Evolutionary conservation across 345 rosid genomes (phyloP).

Genomic region (Boechera stricta): DNA sequence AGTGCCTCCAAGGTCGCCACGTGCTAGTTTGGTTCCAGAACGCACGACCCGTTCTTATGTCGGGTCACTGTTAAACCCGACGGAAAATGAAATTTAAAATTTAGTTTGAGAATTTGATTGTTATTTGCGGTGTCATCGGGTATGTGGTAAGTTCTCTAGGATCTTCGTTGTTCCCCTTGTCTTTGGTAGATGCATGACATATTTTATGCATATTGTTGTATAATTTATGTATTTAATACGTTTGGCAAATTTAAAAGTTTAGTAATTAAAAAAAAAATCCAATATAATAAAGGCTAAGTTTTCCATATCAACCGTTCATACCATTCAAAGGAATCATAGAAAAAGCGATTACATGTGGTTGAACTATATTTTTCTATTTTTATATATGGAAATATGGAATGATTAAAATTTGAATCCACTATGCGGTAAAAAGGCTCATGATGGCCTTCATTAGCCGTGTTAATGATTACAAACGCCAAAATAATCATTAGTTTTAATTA

Average conservation of each 20-base stretch:
- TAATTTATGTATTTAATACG: constrained; percentile 7
- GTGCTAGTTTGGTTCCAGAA: constrained; percentile 73
- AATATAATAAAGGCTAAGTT: neutral
- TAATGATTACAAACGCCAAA: constrained; percentile 29
- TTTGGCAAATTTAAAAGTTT: constrained; percentile 8
- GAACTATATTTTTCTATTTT: neutral
- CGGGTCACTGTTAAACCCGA: constrained; percentile 43
- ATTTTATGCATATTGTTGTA: constrained; percentile 22
- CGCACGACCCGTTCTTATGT: constrained; percentile 36
- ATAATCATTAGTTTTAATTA: neutral
- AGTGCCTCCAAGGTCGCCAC: constrained; percentile 76
- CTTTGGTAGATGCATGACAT: constrained; percentile 24
- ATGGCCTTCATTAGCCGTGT: constrained; percentile 19
- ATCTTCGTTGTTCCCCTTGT: constrained; percentile 1
- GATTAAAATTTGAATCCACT: neutral
- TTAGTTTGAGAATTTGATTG: constrained; percentile 22
- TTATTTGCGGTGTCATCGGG: constrained; percentile 15
- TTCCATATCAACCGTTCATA: constrained; percentile 21
- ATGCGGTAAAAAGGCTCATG: constrained; percentile 22
- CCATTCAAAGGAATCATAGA: neutral
- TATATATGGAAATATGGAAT: neutral
- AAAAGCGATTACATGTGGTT: constrained; percentile 15
- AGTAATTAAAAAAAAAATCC: neutral
- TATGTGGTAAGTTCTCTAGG: constrained; percentile 28
- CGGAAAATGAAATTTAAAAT: constrained; percentile 30